Base-by-base conservation (phyloP, 176 grass and related monocot genomes). In the Musa itinerans region DNA sequence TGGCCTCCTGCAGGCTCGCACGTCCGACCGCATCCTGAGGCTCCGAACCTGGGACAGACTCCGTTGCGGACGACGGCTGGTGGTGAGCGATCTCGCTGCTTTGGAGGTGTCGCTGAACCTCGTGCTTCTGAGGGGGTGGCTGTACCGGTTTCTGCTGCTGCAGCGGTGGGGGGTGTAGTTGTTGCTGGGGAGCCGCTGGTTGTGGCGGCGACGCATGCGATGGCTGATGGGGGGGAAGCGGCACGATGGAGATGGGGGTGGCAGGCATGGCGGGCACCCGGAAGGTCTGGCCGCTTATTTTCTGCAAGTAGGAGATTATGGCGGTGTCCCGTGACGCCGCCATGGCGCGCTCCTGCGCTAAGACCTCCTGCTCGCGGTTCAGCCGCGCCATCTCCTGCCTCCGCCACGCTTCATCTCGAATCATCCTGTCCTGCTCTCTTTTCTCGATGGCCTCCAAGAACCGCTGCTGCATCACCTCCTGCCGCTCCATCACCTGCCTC, bases 341-440 rank as follows among this genome's bases (percentile, higher is more conserved):
- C 65, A 84, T 79, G 34, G 92, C 83, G 50, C 92, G 88, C 83
- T 96, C 92, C 63, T 81, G 76, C 11, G 86, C 79, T 27, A 87
- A 78, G 78, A 85, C 78, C 71, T 96, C 86, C 64, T 84, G 86
- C 63, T 96, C 89, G 71, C 82, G 81, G 78, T 74, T 87, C 48
- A 87, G 81, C 74, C 92, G 81, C 43, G 89, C 84, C 24, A 83
- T 82, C 82, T 92, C 92, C 82, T 96, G 84, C 2, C 82, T 74
- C 11, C 92, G 81, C 92, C 92, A 96, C 5, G 84, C 86, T 68
- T 96, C 92, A 79, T 96, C 92, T 2, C 92, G 81, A 53, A 86
- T 81, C 74, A 84, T 92, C 86, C 89, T 82, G 72, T 92, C 92
- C 34, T 83, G 34, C 52, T 96, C 92, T 63, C 86, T 78, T 74